Conservation (phyloP, 2,329 filamentous ascomycete species). For the Phoma sp. region DNA sequence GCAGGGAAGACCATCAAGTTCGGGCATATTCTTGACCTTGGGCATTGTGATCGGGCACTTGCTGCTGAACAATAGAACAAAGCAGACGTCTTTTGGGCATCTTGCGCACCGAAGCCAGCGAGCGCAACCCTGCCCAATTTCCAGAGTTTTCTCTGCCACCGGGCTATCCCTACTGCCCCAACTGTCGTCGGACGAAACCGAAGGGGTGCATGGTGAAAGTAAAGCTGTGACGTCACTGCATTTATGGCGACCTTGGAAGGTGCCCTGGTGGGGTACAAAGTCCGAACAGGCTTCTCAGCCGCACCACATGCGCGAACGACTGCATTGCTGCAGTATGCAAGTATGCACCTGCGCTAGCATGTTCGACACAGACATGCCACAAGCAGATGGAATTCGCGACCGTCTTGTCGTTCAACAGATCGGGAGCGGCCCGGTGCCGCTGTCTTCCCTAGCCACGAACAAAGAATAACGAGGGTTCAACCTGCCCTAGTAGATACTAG, state of each 20-base stretch:
- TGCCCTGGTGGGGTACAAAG: background rate
- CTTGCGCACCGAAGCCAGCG: background rate
- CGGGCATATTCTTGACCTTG: constrained; percentile 12
- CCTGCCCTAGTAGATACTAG: background rate
- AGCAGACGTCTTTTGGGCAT: background rate
- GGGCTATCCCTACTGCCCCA: constrained; percentile 28
- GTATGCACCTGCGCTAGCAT: background rate
- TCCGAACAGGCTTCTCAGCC: constrained; percentile 17
- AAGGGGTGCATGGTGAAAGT: constrained; percentile 19
- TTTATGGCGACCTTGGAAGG: background rate
- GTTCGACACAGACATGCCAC: too few species aligned
- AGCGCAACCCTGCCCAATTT: constrained; percentile 11
- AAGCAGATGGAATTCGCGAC: too few species aligned
- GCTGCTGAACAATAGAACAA: constrained; percentile 12
- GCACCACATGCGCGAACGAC: constrained; percentile 17
- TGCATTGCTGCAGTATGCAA: background rate
- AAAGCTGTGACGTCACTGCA: constrained; percentile 29
- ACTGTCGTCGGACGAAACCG: constrained; percentile 23
- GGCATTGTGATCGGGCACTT: background rate
- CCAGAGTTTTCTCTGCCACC: constrained; percentile 9
- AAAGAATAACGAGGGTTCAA: background rate
- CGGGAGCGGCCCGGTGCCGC: constrained; percentile 12
- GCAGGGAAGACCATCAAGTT: constrained; percentile 1
- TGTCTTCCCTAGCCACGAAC: background rate
- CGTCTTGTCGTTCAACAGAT: background rate